Evolutionary conservation across 306 rosid species (phyloP).

Genomic region (Prunus mira): DNA sequence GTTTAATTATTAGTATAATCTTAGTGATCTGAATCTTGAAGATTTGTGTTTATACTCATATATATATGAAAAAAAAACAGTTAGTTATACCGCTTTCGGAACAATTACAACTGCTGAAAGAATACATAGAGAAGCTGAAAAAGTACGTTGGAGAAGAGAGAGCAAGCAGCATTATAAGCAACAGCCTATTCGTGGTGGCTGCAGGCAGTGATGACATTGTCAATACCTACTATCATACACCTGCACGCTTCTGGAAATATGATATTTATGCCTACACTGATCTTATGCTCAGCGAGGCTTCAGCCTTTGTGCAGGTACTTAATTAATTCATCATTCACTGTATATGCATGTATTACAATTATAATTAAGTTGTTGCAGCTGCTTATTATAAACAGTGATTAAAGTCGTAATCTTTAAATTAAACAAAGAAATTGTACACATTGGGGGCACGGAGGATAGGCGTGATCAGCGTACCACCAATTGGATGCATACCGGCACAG

Average conservation of each 20-base stretch:
- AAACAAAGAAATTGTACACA: conserved; percentile 1
- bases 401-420: too few relatives aligned
- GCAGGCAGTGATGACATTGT: conserved; percentile 18
- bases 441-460: conserved; percentile 19
- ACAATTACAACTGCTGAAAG: conserved; percentile 6
- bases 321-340: too few relatives aligned
- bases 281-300: conserved; percentile 4
- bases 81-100: not conserved
- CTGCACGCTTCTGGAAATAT: not conserved
- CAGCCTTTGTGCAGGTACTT: conserved; percentile 5
- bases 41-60: too few relatives aligned
- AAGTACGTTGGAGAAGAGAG: not conserved
- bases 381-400: too few relatives aligned
- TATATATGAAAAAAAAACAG: not conserved
- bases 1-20: too few relatives aligned
- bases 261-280: conserved; percentile 4
- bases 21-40: too few relatives aligned
- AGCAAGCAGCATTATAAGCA: conserved; percentile 5
- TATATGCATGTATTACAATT: too few relatives aligned
- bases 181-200: not conserved
- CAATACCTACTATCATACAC: conserved; percentile 18
- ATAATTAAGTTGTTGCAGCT: too few relatives aligned
- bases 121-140: conserved; percentile 11
- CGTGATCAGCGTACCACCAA: not conserved
- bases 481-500: conserved; percentile 16